These are phyloP conservation scores for Quercus dentata DNA, from an alignment of 306 rosid genomes.

Conservation along the genomic window DNA sequence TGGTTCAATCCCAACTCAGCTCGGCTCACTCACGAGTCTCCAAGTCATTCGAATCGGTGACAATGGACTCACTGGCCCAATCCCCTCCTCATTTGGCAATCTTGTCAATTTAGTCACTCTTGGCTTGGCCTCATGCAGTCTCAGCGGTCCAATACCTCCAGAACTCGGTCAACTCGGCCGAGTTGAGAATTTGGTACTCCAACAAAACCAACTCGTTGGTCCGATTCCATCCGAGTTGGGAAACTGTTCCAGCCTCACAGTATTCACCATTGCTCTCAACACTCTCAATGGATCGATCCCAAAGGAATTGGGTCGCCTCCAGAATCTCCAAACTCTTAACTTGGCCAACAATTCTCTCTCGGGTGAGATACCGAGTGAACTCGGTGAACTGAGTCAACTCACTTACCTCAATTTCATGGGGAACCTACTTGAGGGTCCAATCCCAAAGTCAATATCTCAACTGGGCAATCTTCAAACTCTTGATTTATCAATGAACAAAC, in stretches of 20 bases:
- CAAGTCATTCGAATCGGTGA: conserved; percentile 79
- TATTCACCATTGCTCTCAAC: conserved; percentile 66
- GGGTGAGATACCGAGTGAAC: conserved; percentile 73
- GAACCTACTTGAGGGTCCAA: conserved; percentile 63
- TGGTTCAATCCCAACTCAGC: conserved; percentile 63
- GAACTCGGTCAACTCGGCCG: conserved; percentile 62
- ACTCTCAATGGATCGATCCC: conserved; percentile 72
- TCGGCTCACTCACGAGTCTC: conserved; percentile 63
- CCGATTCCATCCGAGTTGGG: conserved; percentile 76
- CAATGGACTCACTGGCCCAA: conserved; percentile 59
- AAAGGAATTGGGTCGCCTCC: conserved; percentile 50
- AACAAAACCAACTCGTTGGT: conserved; percentile 64
- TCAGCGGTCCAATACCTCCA: conserved; percentile 66
- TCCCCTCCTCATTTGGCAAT: conserved; percentile 74
- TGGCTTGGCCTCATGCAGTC: conserved; percentile 68
- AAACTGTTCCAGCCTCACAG: conserved; percentile 68
- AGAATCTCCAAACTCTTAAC: conserved; percentile 59
- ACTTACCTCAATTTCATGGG: conserved; percentile 65
- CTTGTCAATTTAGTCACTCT: conserved; percentile 50
- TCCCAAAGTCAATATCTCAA: conserved; percentile 56
- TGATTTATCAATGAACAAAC: conserved; percentile 73
- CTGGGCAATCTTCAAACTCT: conserved; percentile 66
- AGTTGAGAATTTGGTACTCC: conserved; percentile 52
- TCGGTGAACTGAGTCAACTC: conserved; percentile 60
- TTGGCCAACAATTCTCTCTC: conserved; percentile 60